Evolutionary conservation across 2,329 filamentous ascomycete genomes (phyloP).

Genomic region (Fusarium sp.): DNA sequence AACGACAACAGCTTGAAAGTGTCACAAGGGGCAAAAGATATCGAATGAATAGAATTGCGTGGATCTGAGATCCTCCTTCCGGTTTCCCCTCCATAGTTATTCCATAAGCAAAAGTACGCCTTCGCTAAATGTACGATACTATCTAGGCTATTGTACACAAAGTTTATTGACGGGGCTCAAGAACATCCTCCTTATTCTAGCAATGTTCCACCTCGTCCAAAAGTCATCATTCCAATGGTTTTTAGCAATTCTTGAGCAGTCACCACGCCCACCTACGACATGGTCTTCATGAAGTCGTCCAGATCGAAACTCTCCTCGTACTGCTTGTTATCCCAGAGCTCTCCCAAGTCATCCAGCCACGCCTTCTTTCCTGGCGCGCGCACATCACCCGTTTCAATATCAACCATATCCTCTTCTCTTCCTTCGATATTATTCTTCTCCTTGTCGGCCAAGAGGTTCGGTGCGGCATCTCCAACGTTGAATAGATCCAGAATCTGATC

Average conservation of each 20-base stretch:
- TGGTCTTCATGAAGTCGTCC: constrained; percentile 93
- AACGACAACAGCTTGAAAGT: background rate
- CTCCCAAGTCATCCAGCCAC: constrained; percentile 93
- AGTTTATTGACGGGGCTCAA: constrained; percentile 30
- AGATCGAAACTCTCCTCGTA: constrained; percentile 99
- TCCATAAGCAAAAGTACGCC: constrained; percentile 44
- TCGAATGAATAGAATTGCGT: background rate
- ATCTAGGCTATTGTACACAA: constrained; percentile 43
- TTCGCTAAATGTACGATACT: constrained; percentile 44
- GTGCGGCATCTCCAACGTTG: constrained; percentile 84
- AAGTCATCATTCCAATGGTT: constrained; percentile 4
- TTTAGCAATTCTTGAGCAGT: constrained; percentile 1
- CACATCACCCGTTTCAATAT: constrained; percentile 91
- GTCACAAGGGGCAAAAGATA: background rate
- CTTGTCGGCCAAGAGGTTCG: constrained; percentile 72
- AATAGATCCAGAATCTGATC: constrained; percentile 98
- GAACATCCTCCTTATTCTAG: constrained; percentile 38
- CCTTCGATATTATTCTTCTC: constrained; percentile 68
- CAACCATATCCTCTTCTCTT: constrained; percentile 87
- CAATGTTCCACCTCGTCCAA: constrained; percentile 22
- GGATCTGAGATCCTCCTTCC: background rate
- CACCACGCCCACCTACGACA: constrained; percentile 66
- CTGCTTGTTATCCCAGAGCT: constrained; percentile 96
- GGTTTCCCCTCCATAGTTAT: constrained; percentile 23
- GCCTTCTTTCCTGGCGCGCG: constrained; percentile 97